A percentile compares a stretch with the other conserved stretches of the same genome.
Conservation (phyloP, 768 basidiomycete species). For the Boletus vinaceobasis region DNA sequence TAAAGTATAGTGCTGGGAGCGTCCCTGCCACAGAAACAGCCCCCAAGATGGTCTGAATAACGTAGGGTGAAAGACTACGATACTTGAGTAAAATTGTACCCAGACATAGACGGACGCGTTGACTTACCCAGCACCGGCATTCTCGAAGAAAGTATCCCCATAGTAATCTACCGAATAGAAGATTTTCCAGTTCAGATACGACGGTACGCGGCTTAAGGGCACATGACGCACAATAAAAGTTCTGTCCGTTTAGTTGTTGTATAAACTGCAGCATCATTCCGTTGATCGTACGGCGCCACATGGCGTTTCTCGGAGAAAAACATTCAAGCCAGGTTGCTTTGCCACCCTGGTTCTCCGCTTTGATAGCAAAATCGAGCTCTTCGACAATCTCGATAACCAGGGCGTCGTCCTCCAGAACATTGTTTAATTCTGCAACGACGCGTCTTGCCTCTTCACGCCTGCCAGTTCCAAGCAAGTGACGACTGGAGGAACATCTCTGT, state of each 20-base stretch:
- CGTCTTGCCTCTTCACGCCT: slow-evolving; percentile 50
- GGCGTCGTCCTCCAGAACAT: slow-evolving; percentile 54
- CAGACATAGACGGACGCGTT: background rate
- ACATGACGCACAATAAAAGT: slow-evolving; percentile 62
- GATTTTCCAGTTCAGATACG: slow-evolving; percentile 8
- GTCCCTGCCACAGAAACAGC: slow-evolving; percentile 71
- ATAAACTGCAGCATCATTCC: slow-evolving; percentile 86
- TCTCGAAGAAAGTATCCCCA: slow-evolving; percentile 78
- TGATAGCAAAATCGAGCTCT: slow-evolving; percentile 64
- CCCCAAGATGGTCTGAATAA: slow-evolving; percentile 75
- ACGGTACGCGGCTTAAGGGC: background rate
- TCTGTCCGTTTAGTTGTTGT: slow-evolving; percentile 78
- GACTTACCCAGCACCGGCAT: slow-evolving; percentile 58
- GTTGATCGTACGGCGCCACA: slow-evolving; percentile 73
- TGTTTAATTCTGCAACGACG: slow-evolving; percentile 66
- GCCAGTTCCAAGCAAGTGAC: slow-evolving; percentile 63
- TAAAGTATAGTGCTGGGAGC: slow-evolving; percentile 62
- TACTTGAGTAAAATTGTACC: background rate
- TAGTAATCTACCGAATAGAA: slow-evolving; percentile 58
- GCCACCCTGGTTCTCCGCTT: slow-evolving; percentile 74
- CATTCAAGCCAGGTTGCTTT: slow-evolving; percentile 78
- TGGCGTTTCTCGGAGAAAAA: slow-evolving; percentile 62
- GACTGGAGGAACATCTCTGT: slow-evolving; percentile 36
- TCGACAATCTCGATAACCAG: slow-evolving; percentile 58
- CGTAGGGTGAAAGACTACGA: slow-evolving; percentile 57